Conservation (phyloP, 768 basidiomycete species). For the Hypholoma sublateritium region DNA sequence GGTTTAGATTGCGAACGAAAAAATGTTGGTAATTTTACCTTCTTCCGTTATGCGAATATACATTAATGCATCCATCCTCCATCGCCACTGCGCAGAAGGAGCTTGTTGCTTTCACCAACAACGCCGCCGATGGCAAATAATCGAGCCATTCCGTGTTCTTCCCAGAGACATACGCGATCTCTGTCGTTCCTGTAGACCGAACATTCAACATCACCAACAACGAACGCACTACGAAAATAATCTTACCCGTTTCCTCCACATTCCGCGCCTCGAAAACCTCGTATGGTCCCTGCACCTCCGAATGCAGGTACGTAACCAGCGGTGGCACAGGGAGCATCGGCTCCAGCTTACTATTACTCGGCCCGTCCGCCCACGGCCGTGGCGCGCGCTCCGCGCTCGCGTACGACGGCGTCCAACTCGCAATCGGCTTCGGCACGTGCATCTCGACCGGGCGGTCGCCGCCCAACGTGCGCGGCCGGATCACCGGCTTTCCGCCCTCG, state of each 20-base stretch:
- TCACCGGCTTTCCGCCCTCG: constrained; percentile 28
- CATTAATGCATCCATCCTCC: constrained; percentile 77
- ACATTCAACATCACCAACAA: constrained; percentile 5
- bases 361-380: constrained; percentile 12
- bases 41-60: constrained; percentile 84
- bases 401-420: constrained; percentile 20
- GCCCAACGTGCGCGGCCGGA: constrained; percentile 59
- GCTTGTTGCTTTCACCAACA: constrained; percentile 62
- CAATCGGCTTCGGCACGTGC: constrained; percentile 55
- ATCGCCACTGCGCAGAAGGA: constrained; percentile 74
- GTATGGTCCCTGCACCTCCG: constrained; percentile 63
- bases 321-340: constrained; percentile 55
- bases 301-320: constrained; percentile 58
- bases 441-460: constrained; percentile 58
- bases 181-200: constrained; percentile 49
- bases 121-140: constrained; percentile 74
- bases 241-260: constrained; percentile 59
- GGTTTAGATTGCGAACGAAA: neutral
- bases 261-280: constrained; percentile 80
- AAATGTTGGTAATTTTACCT: constrained; percentile 47
- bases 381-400: constrained; percentile 11
- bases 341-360: constrained; percentile 19
- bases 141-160: constrained; percentile 88
- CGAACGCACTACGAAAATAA: constrained; percentile 11
- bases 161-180: constrained; percentile 62